Base-by-base conservation (phyloP, 805 yeast species). In the Schwanniomyces pseudopolymorphus region DNA sequence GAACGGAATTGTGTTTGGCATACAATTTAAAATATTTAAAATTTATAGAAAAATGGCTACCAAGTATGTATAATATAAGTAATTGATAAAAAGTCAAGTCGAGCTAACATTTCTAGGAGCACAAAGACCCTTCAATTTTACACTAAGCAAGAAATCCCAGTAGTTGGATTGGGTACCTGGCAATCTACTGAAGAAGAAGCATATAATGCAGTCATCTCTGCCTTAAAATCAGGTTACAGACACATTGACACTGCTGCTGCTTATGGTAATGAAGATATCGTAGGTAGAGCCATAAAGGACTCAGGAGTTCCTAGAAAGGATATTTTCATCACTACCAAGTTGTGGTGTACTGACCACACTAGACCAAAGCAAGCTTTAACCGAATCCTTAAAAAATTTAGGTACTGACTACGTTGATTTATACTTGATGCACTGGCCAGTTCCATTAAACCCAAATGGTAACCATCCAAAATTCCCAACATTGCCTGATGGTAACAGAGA, bases 381-480 rank as follows among this genome's bases (percentile, higher is more conserved):
- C 9, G 70, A 66, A 42, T 84, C 91, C 5, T 72, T 88, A 57
- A 56, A 74, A 55, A 80, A 83, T 57, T 72, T 88, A 50, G 84
- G 83, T 0, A 59, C 87, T 54, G 92, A 85, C 41, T 89, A 89
- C 58, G 85, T 89, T 44, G 96, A 89, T 61, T 69, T 89, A 48
- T 83, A 83, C 61, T 74, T 89, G 59, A 77, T 88, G 62, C 96
- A 89, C 67, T 89, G 95, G 95, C 96, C 96, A 5, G 55, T 53
- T 40, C 56, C 64, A 10, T 63, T 78, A 48, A 77, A 74, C 43
- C 64, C 73, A n/a, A 60, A 68, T 40, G 68, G 69, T 17, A 62
- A 62, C 16, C 56, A 69, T 49, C 56, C 37, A 41, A 57, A 51
- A 49, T 57, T 72, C 39, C 77, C 78, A 42, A 58, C 51, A 16